phyloP scores from a whole-genome alignment of 2,329 filamentous ascomycete genomes.

The Hypoxylon sp. region DNA sequence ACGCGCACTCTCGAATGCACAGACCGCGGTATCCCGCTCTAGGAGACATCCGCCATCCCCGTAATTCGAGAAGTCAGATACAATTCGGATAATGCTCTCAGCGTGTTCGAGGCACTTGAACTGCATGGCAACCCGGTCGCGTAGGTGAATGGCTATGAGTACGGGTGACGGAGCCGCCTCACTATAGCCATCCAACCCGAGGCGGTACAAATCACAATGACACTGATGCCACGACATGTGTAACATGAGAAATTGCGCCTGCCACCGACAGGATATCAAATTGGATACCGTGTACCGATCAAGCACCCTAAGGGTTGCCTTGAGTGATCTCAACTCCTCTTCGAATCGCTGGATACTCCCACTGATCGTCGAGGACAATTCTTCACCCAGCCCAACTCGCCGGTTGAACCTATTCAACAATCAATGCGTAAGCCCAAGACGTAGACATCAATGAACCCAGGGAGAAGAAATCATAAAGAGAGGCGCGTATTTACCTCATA shows the following conservation, averaged over 20 bases:
- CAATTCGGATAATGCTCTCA: conserved; percentile 56
- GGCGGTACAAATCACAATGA: conserved; percentile 62
- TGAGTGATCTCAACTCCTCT: conserved; percentile 46
- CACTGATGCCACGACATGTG: conserved; percentile 60
- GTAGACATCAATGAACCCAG: not conserved
- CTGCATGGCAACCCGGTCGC: conserved; percentile 53
- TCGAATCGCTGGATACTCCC: conserved; percentile 49
- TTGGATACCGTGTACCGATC: conserved; percentile 49
- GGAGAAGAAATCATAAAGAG: not conserved
- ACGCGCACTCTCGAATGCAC: conserved; percentile 60
- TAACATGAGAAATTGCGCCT: conserved; percentile 53
- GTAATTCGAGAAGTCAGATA: conserved; percentile 51
- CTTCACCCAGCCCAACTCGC: conserved; percentile 50
- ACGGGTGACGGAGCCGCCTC: conserved; percentile 57
- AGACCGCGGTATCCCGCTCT: conserved; percentile 61
- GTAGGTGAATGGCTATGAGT: conserved; percentile 49
- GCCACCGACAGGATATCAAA: conserved; percentile 45
- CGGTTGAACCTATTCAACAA: conserved; percentile 48
- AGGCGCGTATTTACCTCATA: conserved; percentile 48
- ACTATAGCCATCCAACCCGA: conserved; percentile 59
- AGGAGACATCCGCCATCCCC: conserved; percentile 51
- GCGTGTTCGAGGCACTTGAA: conserved; percentile 58
- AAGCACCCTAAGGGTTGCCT: conserved; percentile 39
- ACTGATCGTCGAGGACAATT: conserved; percentile 47
- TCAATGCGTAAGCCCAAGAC: conserved; percentile 25